phyloP scores from a whole-genome alignment of 345 rosid genomes.

The Citrus glauca region DNA sequence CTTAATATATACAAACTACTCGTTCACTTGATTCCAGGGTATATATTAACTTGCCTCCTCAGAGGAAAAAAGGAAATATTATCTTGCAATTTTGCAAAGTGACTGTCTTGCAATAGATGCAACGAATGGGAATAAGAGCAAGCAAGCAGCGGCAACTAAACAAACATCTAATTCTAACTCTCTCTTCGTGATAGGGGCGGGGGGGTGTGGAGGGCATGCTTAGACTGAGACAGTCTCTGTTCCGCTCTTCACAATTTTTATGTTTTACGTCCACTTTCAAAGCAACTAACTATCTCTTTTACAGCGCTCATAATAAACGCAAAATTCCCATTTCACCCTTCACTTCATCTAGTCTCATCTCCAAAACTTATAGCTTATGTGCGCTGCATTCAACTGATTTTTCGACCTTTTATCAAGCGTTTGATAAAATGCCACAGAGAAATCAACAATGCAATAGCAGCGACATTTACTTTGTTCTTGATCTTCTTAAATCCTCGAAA shows the following conservation, averaged over 20 bases:
- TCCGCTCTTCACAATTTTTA: not conserved
- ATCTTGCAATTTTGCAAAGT: no score
- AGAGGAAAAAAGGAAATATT: no score
- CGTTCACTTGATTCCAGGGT: no score
- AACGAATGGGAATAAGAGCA: not conserved
- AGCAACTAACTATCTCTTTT: not conserved
- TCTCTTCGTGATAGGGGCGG: not conserved
- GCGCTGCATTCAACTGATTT: not conserved
- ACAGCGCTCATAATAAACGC: not conserved
- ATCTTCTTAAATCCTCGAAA: conserved; percentile 30
- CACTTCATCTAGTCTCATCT: not conserved
- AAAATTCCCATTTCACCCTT: not conserved
- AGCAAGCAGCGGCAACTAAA: not conserved
- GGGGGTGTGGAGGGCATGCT: not conserved
- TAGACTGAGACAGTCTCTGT: not conserved
- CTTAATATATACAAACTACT: no score
- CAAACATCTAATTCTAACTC: not conserved
- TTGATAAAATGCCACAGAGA: conserved; percentile 44
- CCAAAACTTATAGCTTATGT: not conserved
- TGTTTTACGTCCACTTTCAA: not conserved
- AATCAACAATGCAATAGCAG: conserved; percentile 7
- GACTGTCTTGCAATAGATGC: not conserved
- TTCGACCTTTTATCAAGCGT: conserved; percentile 20
- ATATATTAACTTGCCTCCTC: no score
- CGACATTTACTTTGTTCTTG: conserved; percentile 19